phyloP scores from a whole-genome alignment of 306 rosid genomes.

The Corylus avellana region DNA sequence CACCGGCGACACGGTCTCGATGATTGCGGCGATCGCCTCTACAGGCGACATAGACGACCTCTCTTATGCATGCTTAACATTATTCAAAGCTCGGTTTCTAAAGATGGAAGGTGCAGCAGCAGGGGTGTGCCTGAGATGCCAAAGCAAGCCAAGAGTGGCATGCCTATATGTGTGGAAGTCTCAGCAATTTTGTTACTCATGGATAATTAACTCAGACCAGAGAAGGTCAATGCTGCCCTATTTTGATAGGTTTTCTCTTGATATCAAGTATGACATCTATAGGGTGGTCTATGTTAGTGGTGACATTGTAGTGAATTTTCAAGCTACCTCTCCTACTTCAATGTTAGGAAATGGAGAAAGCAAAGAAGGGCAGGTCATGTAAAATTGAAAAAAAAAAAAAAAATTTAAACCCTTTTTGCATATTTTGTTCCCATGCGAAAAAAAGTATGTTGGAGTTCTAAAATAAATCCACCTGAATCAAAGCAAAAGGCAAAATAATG shows the following conservation, averaged over 20 bases:
- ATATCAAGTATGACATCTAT: slow-evolving; percentile 74
- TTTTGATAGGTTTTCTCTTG: slow-evolving; percentile 54
- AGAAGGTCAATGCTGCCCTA: slow-evolving; percentile 56
- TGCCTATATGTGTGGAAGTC: slow-evolving; percentile 75
- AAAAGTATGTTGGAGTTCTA: neutral
- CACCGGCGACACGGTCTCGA: slow-evolving; percentile 57
- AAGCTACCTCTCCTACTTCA: slow-evolving; percentile 32
- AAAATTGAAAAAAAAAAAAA: slow-evolving; percentile 15
- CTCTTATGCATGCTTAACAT: slow-evolving; percentile 56
- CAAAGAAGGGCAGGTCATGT: slow-evolving; percentile 51
- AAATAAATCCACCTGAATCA: neutral
- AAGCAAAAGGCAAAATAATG: too few relatives aligned
- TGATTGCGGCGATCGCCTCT: slow-evolving; percentile 35
- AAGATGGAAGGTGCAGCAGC: slow-evolving; percentile 57
- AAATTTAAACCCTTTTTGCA: neutral
- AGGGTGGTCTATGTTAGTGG: slow-evolving; percentile 61
- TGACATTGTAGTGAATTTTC: slow-evolving; percentile 38
- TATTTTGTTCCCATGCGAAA: neutral
- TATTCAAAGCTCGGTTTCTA: slow-evolving; percentile 51
- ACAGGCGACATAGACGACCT: slow-evolving; percentile 41
- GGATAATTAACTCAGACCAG: slow-evolving; percentile 56
- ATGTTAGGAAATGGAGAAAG: slow-evolving; percentile 45
- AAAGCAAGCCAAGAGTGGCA: slow-evolving; percentile 47
- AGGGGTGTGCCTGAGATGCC: slow-evolving; percentile 69
- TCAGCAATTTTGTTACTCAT: slow-evolving; percentile 63